Base-by-base conservation (phyloP, 345 rosid species). In the Salix udensis region DNA sequence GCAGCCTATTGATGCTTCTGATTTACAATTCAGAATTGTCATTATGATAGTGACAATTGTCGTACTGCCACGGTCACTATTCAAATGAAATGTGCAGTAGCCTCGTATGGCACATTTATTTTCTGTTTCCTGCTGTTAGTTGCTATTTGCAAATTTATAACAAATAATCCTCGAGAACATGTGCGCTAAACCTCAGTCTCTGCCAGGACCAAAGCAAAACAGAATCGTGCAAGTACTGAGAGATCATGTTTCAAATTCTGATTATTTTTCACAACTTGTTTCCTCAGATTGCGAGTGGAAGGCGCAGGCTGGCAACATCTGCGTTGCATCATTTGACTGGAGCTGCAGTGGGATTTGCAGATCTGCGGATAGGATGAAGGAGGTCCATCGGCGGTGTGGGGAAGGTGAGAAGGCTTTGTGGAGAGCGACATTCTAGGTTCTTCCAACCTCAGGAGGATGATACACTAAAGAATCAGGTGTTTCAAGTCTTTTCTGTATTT, bases 291-390 rank as follows among this genome's bases (percentile, higher is more conserved):
- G 98, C 7, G 98, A 93, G 40, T 91, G 97, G 98, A 95, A 95
- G 86, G 98, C 98, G 0, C 98, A 91, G 80, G 98, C 98, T 40
- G 98, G 98, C 76, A 95, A 95, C 87, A 79, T 89, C 14, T 95
- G 98, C 34, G 91, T 95, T 67, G 98, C 98, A 73, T 95, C 98
- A 26, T 95, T 91, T 1, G 98, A 95, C 75, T 95, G 98, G 98
- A 95, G 62, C 79, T 95, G 98, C 89, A 95, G 98, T 13, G 98
- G 98, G 48, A 95, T 95, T 58, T 95, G 98, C 84, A 88, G 89
- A 76, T 93, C 98, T 19, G 94, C 86, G 0, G 97, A 95, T 70
- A 86, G 96, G 81, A 91, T 95, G 23, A 95, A 83, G 85, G 97
- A 95, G 84, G 97, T 95, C 80, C 98, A 93, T 79, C 78, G 89